phyloP scores from a whole-genome alignment of 176 grass and related monocot species.

The Eragrostis nindensis region DNA sequence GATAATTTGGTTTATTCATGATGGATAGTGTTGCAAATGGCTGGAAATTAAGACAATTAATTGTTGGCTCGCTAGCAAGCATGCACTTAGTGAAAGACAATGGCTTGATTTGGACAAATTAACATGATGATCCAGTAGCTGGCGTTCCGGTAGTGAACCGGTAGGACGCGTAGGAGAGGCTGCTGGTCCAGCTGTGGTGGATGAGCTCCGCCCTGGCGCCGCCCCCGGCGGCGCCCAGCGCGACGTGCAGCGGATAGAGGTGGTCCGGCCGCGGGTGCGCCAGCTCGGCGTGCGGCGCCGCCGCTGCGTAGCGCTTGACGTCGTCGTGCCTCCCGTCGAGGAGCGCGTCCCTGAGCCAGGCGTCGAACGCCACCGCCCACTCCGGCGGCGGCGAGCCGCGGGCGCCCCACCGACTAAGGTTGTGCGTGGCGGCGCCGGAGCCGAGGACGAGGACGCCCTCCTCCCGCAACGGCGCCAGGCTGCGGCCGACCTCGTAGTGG shows the following conservation, averaged over 20 bases:
- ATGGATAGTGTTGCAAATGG: no score
- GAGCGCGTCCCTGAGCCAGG: slow-evolving; percentile 69
- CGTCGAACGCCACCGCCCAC: slow-evolving; percentile 66
- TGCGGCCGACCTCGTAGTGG: slow-evolving; percentile 72
- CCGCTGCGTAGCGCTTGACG: slow-evolving; percentile 42
- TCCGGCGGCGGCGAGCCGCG: not conserved
- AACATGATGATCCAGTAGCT: no score
- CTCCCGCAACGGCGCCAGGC: slow-evolving; percentile 58
- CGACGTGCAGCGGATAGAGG: slow-evolving; percentile 36
- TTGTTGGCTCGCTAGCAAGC: no score
- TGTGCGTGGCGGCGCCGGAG: slow-evolving; percentile 74
- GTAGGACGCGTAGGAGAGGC: slow-evolving; percentile 56
- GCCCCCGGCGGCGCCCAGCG: slow-evolving; percentile 48
- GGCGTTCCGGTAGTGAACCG: slow-evolving; percentile 31
- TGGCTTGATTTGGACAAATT: no score
- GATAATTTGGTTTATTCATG: no score
- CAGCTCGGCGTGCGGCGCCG: slow-evolving; percentile 50
- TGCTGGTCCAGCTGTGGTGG: slow-evolving; percentile 57
- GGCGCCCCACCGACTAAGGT: slow-evolving; percentile 41
- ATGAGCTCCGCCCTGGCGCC: slow-evolving; percentile 57
- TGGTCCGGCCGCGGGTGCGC: slow-evolving; percentile 72
- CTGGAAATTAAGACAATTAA: no score
- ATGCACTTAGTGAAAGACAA: no score
- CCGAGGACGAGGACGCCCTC: slow-evolving; percentile 72
- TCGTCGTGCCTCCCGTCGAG: slow-evolving; percentile 64